Evolutionary conservation across 768 basidiomycete genomes (phyloP), one percentile per base, ranked within the genome.

Genomic region (Kondoa subrosea): DNA sequence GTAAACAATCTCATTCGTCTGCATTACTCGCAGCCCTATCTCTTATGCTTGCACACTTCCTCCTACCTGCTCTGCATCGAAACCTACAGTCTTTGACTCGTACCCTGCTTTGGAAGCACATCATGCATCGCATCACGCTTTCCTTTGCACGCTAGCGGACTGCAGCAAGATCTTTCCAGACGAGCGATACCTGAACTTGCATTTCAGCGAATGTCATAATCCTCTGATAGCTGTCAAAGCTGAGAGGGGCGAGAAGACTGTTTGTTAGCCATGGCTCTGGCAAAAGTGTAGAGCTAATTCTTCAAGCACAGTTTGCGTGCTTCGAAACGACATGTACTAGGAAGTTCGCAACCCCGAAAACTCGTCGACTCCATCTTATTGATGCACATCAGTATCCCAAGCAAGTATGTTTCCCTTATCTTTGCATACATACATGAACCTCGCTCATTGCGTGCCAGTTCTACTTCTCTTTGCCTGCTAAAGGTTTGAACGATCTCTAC

Each of bases 151-250:
- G 0, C 14, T 57, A 4, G 60, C 66, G 0, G 25, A 62, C 1
- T 74, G 73, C 56, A 66, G 66, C 0, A 26, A 70, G 27, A 68
- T 74, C 30, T 74, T 74, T 34, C 73, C 73, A 0, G 34, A 59
- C 34, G 67, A 73, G 8, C 56, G 56, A 27, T 34, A 68, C 26
- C 57, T 74, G 4, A 31, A 67, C 3, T 56, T 73, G 4, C 73
- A 74, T 31, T 29, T 73, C 1, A 57, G 17, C 0, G 73, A 74
- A 66, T 71, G 68, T n/a, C 73, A 74, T 56, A 70, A 74, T 40
- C 70, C 71, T 12, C 21, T 74, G 2, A 69, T 70, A 8, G 58
- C 66, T 25, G 21, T 67, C 25, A 12, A 32, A 30, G 57, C 33
- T 12, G 72, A 73, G 25, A 16, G 67, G 2, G 73, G 72, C 2